phyloP scores from a whole-genome alignment of 495 filamentous ascomycete species.

The Penicillium arizonense region DNA sequence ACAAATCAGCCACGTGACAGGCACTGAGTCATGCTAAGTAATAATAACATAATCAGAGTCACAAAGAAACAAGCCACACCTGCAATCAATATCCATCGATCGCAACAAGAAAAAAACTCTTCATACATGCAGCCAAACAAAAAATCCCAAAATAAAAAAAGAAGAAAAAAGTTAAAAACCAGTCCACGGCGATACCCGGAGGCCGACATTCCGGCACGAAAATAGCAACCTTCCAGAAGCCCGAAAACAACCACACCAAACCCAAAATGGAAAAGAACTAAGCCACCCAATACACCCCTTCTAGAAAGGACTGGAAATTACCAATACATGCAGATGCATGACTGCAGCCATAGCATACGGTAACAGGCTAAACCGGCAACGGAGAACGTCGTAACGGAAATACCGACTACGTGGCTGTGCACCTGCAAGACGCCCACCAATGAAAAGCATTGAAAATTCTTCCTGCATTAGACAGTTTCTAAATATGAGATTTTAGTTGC shows the following conservation, averaged over 20 bases:
- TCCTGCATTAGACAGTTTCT: conserved; percentile 5
- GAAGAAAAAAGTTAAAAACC: not conserved
- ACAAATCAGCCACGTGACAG: no score
- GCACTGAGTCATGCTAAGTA: no score
- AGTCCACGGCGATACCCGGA: conserved; percentile 1
- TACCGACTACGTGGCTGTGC: conserved; percentile 8
- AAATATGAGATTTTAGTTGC: conserved; percentile 3
- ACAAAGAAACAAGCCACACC: no score
- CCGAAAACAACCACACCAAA: not conserved
- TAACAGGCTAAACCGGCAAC: conserved; percentile 10
- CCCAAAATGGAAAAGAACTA: not conserved
- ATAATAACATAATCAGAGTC: no score
- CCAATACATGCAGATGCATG: conserved; percentile 1
- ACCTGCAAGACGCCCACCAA: not conserved
- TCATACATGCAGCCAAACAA: not conserved
- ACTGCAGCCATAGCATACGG: not conserved
- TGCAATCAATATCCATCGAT: no score
- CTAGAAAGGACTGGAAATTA: conserved; percentile 8
- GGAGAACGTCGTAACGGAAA: not conserved
- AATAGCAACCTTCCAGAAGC: conserved; percentile 12
- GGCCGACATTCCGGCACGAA: conserved; percentile 7
- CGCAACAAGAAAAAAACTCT: not conserved
- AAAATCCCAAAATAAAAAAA: not conserved
- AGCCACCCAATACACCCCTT: conserved; percentile 1
- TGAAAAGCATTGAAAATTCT: conserved; percentile 7